Base-by-base conservation (phyloP, 768 basidiomycete genomes). In the Russula sp. region DNA sequence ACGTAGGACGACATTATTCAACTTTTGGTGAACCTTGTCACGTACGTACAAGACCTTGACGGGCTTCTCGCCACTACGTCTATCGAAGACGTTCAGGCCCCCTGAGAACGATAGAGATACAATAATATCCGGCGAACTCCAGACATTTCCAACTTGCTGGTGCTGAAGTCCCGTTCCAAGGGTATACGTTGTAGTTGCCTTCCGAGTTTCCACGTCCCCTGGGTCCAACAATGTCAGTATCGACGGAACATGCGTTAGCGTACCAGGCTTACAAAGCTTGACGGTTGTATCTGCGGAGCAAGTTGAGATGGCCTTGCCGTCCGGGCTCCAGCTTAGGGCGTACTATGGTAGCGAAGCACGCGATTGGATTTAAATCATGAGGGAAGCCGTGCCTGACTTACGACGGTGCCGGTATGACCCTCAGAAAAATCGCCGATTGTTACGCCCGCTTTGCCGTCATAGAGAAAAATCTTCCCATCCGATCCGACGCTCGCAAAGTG, bases 141-240 rank as follows among this genome's bases (percentile, higher is more conserved):
- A 97, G n/a, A 84, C 83, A 67, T 88, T 89, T 34, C 95, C 95
- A 32, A 91, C 79, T 77, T 98, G 95, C 71, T 98, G 95, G 67
- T 89, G 75, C 34, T 79, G 76, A 34, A 96, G 75, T n/a, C 84
- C 88, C 40, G 84, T 74, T 11, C 91, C 93, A 20, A 94, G 73
- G 1, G 79, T 81, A 85, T 89, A 95, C 1, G 83, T 84, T 16
- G 79, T 83, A 22, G 80, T 75, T 8, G 82, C 79, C 71, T 92
- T 89, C 63, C 80, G 80, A 0, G 85, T 80, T 69, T 87, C 83
- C 0, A 87, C 84, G 68, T 97, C 93, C 94, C 93, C 91, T 94
- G 54, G 1, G 32, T 8, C 27, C 7, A 5, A 20, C 40, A n/a
- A 37, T 34, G 31, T 54, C 39, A 57, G 45, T 22, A 16, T 14